Conservation (phyloP, 2,329 filamentous ascomycete genomes). For the Hypoxylon sp. region DNA sequence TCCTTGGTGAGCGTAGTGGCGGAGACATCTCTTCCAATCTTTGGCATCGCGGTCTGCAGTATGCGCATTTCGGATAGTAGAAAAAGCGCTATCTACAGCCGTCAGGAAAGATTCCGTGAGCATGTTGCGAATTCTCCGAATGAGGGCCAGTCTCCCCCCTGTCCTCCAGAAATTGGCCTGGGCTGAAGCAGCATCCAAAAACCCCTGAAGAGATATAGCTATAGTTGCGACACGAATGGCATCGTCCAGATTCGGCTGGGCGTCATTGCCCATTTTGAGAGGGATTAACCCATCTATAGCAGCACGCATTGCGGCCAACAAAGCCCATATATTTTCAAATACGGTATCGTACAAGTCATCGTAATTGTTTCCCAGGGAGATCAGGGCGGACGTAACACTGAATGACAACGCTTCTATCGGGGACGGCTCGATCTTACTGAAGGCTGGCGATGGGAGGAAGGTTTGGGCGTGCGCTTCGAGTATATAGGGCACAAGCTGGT, state of each 20-base stretch:
- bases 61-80: constrained; percentile 84
- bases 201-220: constrained; percentile 86
- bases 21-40: constrained; percentile 88
- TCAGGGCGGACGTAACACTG: constrained; percentile 79
- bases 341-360: constrained; percentile 72
- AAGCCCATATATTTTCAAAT: constrained; percentile 72
- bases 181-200: constrained; percentile 82
- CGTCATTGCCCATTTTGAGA: constrained; percentile 63
- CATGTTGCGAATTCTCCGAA: constrained; percentile 75
- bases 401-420: constrained; percentile 87
- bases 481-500: constrained; percentile 83
- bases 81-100: constrained; percentile 87
- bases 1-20: constrained; percentile 81
- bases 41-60: constrained; percentile 70
- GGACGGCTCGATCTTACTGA: constrained; percentile 83
- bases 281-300: constrained; percentile 65
- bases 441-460: constrained; percentile 81
- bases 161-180: constrained; percentile 84
- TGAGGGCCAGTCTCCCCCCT: constrained; percentile 75
- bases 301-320: constrained; percentile 74
- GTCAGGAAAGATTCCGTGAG: constrained; percentile 87
- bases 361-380: constrained; percentile 82
- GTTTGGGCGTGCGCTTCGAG: constrained; percentile 83
- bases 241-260: constrained; percentile 69
- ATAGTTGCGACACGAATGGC: constrained; percentile 77